A percentile compares a stretch with the other conserved stretches of the same genome.
Conservation (phyloP, 495 filamentous ascomycete genomes). For the Penicillium roqueforti region DNA sequence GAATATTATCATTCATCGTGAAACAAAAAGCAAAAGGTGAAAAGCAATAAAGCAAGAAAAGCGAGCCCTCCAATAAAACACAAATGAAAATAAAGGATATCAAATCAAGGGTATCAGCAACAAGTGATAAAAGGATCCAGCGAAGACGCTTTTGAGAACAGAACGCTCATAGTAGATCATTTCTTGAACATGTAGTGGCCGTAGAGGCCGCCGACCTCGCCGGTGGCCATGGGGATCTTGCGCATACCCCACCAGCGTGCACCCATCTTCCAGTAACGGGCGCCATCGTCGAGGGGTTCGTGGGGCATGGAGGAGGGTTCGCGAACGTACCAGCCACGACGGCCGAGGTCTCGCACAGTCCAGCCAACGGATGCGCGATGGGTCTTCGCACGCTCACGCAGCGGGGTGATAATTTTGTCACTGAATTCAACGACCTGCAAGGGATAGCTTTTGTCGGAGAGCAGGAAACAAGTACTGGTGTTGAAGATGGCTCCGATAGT, state of each 20-base stretch:
- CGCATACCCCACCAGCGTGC: constrained; percentile 85
- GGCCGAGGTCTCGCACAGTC: constrained; percentile 64
- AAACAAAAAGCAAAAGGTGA: constrained; percentile 11
- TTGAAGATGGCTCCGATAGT: constrained; percentile 63
- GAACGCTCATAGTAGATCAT: constrained; percentile 35
- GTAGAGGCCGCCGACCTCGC: constrained; percentile 82
- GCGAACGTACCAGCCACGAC: constrained; percentile 66
- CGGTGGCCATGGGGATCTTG: constrained; percentile 73
- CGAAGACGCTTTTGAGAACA: constrained; percentile 18
- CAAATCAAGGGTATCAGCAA: constrained; percentile 27
- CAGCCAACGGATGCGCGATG: constrained; percentile 54
- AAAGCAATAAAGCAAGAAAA: not conserved
- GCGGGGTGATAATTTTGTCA: constrained; percentile 62
- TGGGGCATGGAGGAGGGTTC: constrained; percentile 40
- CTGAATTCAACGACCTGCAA: constrained; percentile 76
- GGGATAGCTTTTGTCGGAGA: constrained; percentile 59
- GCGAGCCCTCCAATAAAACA: not conserved
- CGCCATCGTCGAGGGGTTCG: constrained; percentile 43
- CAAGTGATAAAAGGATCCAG: constrained; percentile 9
- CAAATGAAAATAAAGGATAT: constrained; percentile 5
- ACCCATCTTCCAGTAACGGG: constrained; percentile 80
- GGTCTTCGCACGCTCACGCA: constrained; percentile 50
- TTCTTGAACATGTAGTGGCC: constrained; percentile 81
- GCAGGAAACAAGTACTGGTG: constrained; percentile 50
- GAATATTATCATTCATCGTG: constrained; percentile 30